Base-by-base conservation (phyloP, 768 basidiomycete species). In the Amanita jacksonii region DNA sequence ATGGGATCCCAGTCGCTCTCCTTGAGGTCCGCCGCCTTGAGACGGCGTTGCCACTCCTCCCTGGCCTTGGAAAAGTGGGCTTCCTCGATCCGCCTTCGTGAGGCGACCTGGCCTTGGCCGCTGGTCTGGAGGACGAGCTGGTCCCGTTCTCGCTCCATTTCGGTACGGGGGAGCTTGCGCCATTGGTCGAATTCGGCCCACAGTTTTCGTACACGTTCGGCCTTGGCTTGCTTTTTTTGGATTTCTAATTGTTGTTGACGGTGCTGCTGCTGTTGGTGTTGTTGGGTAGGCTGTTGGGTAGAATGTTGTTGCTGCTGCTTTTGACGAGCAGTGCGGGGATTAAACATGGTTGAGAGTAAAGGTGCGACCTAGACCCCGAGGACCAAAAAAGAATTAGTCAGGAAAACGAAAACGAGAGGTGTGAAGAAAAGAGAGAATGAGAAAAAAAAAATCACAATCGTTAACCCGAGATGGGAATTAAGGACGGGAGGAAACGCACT, bases 1-100 rank as follows among this genome's bases (percentile, higher is more conserved):
- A 73, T 70, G 37, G 63, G 59, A 2, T 59, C 62, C 73, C 72
- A 75, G 49, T 69, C 64, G 33, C 69, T 66, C 50, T 62, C 61
- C 34, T 52, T 50, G 42, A 74, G 60, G 13, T 62, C 57, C 7
- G 58, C 62, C 7, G 50, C 47, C 8, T 50, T 36, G 31, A 73
- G 56, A 43, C 62, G 52, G 12, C 51, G 47, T 35, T 69, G 62
- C 73, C 73, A 74, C 50, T 70, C 65, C 33, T 57, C 55, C 38
- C 67, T 58, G 22, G 66, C 59, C 24, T 57, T 52, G 7, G 53
- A 50, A 36, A 61, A 62, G 45, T 67, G 56, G 1, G 57, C 53
- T 35, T 62, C 61, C 43, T 61, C 62, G 5, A 64, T 38, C 52
- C 34, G 59, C 45, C 35, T 57, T 57, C 13, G 58, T 48, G 8